Base-by-base conservation (phyloP, 305 asterid genomes). In the Coffea humblotiana region DNA sequence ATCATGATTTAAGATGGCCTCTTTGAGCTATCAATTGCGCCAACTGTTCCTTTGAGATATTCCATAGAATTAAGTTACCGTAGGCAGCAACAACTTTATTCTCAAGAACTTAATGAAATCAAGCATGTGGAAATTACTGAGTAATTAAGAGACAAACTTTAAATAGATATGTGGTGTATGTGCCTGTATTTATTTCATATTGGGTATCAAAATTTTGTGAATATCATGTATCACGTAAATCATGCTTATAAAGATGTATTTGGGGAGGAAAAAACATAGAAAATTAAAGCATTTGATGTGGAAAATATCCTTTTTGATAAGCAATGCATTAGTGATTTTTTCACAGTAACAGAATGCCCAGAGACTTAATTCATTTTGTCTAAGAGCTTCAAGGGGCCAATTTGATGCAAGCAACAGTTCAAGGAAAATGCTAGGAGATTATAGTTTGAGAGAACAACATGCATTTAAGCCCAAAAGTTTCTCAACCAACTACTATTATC, bases 401-500 rank as follows among this genome's bases (percentile, higher is more conserved):
- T n/a, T 16, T 8, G 27, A 37, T 61, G 71, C 27, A 61, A 15
- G 10, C 8, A 4, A 3, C 11, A 71, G 37, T n/a, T 23, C 35
- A 47, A 65, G 40, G 32, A 63, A 29, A 45, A 8, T 45, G 43
- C 70, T 29, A 49, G 3, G 70, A 21, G 32, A 61, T 45, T 49
- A 61, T 43, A 32, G 61, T n/a, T 76, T 49, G 68, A 61, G 60
- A 63, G 67, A 29, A 43, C 63, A 16, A 76, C 45, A 76, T n/a
- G 71, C 61, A 47, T 25, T 18, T 25, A 3, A 63, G 8, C 27
- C 47, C 69, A 63, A n/a, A 40, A 23, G 3, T 6, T 61, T 25
- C 27, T 27, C 70, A 14, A 58, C 21, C n/a, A 25, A 43, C 35
- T 5, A 63, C 54, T 14, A 71, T 15, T 10, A 40, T 1, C 63